A percentile compares a stretch with the other conserved stretches of the same genome.
Conservation (phyloP, 129 eudicot genomes). For the Lactuca sativa region DNA sequence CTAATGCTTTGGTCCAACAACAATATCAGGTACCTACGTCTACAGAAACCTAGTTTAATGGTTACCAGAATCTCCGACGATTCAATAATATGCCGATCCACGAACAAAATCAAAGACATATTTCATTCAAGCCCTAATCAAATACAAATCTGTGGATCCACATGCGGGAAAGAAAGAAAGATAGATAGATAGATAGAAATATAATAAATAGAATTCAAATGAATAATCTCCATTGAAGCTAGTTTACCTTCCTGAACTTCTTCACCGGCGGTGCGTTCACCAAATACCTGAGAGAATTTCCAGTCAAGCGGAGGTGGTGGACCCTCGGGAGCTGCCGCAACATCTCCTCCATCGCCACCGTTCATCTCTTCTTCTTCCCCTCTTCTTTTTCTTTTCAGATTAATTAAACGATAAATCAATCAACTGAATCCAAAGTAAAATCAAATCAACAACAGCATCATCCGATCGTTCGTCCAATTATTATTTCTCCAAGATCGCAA, state of each 20-base stretch:
- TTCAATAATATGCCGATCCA: conserved; percentile 23
- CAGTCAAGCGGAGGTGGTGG: conserved; percentile 79
- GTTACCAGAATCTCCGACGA: conserved; percentile 24
- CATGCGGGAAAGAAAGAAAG: not conserved
- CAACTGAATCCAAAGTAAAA: conserved; percentile 21
- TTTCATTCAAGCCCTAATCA: conserved; percentile 28
- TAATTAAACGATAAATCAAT: conserved; percentile 9
- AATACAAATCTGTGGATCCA: conserved; percentile 27
- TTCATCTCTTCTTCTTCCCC: conserved; percentile 38
- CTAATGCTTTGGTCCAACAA: conserved; percentile 2
- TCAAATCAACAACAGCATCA: conserved; percentile 25
- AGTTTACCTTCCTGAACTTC: conserved; percentile 61
- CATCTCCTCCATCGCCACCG: conserved; percentile 61
- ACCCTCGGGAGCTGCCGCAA: conserved; percentile 52
- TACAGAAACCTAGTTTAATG: conserved; percentile 11
- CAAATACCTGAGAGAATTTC: conserved; percentile 89
- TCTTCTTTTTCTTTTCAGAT: conserved; percentile 7
- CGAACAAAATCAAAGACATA: conserved; percentile 28
- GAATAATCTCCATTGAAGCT: conserved; percentile 8
- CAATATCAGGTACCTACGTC: conserved; percentile 20
- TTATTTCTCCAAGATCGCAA: conserved; percentile 28
- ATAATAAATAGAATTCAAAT: not conserved
- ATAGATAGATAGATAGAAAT: not conserved
- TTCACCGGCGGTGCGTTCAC: conserved; percentile 71
- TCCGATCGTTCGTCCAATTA: conserved; percentile 30